Evolutionary conservation across 192 early-diverging fungal genomes (phyloP).

Genomic region (Backusella morwellensis): DNA sequence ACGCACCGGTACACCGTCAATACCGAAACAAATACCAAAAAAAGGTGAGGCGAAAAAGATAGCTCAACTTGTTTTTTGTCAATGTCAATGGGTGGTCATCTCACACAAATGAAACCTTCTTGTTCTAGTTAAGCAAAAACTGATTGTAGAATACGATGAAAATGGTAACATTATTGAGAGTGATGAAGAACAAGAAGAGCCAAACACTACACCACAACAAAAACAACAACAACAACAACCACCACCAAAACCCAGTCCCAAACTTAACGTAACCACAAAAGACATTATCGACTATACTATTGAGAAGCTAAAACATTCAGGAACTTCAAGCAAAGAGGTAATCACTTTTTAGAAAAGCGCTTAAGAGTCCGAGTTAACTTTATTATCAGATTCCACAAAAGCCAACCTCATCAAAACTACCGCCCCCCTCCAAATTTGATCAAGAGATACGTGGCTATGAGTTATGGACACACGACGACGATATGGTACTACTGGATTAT

Average conservation of each 20-base stretch:
- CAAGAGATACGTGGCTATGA: slow-evolving; percentile 25
- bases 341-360: background rate
- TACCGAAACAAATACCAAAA: slow-evolving; percentile 15
- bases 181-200: slow-evolving; percentile 21
- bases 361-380: background rate
- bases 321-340: background rate
- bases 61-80: background rate
- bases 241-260: background rate
- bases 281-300: slow-evolving; percentile 9
- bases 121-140: slow-evolving; percentile 25
- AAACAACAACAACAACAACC: background rate
- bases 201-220: background rate
- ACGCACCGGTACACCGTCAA: slow-evolving; percentile 28
- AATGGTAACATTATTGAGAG: slow-evolving; percentile 25
- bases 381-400: background rate
- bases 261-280: background rate
- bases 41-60: slow-evolving; percentile 11
- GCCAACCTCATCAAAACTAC: slow-evolving; percentile 7
- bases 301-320: slow-evolving; percentile 6
- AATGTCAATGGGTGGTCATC: background rate
- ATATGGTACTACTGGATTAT: slow-evolving; percentile 23
- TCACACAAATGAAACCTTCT: background rate
- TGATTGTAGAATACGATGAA: slow-evolving; percentile 33
- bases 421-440: slow-evolving; percentile 17
- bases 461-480: slow-evolving; percentile 34